Base-by-base conservation (phyloP, 108 stramenopile genomes). In the Fistulifera solaris region DNA sequence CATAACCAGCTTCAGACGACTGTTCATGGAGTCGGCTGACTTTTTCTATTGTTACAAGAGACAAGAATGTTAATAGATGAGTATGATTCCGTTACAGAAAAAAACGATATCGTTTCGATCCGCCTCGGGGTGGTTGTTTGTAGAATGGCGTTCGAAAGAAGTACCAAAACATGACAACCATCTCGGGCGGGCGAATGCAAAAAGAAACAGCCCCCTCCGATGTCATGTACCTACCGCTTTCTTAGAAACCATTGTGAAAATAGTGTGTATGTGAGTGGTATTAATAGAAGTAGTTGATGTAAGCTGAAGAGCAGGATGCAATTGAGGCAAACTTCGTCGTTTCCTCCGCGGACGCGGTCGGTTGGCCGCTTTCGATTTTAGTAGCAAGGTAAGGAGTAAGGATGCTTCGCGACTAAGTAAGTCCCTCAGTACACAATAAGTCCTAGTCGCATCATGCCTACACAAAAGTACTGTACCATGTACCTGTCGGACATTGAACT, bases 1-100 rank as follows among this genome's bases (percentile, higher is more conserved):
- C 94, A 99, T 98, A 61, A 98, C 96, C 61, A 99, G 93, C 92
- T 98, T 96, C 45, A 99, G 77, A 40, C 94, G 85, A 59, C 95
- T 83, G 95, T 99, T 99, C 91, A 97, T 95, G 43, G 83, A 86
- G 83, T 99, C 98, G 50, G 78, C 81, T 48, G 66, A 68, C 83
- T 88, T 86, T 68, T 88, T 85, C 82, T 85, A 62, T 64, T 25
- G 53, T 58, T 57, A 52, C 3, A 39, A 51, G 13, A 65, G 51
- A 43, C 25, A 3, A 47, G 11, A 42, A 17, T 21, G 42, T 23
- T n/a, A 59, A 49, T 41, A 13, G n/a, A 28, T 23, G 40, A 51
- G 12, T 10, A 38, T 22, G 23, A 25, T 47, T n/a, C 38, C 7
- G 12, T 15, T 10, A 42, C 8, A n/a, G 11, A 51, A 18, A 24